Conservation (phyloP, 129 eudicot species). For the Gnaphalium uliginosum region DNA sequence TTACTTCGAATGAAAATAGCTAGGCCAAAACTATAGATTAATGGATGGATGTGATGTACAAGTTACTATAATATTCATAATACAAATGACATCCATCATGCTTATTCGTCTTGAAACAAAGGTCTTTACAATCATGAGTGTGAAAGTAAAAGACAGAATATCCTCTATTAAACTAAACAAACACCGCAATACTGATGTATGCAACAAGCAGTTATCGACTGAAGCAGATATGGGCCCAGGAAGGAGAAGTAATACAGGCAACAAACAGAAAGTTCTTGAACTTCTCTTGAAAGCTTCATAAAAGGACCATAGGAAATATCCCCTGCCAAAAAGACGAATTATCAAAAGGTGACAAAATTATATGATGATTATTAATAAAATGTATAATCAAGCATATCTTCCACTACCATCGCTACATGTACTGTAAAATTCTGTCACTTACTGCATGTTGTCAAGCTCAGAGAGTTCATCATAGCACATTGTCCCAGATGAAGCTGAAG, state of each 20-base stretch:
- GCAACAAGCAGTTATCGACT: constrained; percentile 79
- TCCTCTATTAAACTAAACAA: neutral
- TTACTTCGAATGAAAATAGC: too few relatives aligned
- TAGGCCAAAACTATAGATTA: too few relatives aligned
- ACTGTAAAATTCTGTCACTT: constrained; percentile 52
- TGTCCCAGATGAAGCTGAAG: constrained; percentile 72
- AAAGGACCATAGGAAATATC: constrained; percentile 65
- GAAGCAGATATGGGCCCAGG: constrained; percentile 55
- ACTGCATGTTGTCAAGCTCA: constrained; percentile 72
- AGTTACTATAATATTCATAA: too few relatives aligned
- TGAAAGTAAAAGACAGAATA: neutral
- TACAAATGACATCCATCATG: too few relatives aligned
- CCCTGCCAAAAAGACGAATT: constrained; percentile 40
- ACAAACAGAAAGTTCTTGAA: constrained; percentile 73
- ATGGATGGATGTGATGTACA: too few relatives aligned
- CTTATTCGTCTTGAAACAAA: too few relatives aligned
- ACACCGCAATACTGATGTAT: constrained; percentile 54
- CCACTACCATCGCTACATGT: constrained; percentile 30
- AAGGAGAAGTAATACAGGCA: constrained; percentile 79
- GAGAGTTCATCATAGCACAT: constrained; percentile 43
- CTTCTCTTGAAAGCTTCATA: constrained; percentile 57
- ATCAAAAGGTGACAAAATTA: constrained; percentile 15
- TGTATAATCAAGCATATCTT: neutral
- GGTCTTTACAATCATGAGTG: too few relatives aligned
- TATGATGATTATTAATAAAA: neutral